A percentile compares a stretch with the other conserved stretches of the same genome.
Conservation (phyloP, 352 stramenopile genomes). For the Phytophthora boehmeriae region DNA sequence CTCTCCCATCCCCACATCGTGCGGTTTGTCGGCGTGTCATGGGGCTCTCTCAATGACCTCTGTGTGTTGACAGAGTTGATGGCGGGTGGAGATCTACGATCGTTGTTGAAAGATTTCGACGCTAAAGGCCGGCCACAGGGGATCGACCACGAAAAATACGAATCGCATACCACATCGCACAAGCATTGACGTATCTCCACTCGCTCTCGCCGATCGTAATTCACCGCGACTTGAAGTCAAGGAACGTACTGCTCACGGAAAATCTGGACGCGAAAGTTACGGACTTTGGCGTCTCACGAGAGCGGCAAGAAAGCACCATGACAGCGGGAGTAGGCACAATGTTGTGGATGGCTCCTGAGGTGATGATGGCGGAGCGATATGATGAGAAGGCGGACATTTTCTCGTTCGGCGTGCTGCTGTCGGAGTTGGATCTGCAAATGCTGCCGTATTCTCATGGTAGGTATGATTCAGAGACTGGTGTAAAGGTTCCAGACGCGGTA, state of each 20-base stretch:
- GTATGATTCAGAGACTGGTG: slow-evolving; percentile 6
- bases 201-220: background rate
- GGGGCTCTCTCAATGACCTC: slow-evolving; percentile 34
- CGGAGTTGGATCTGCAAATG: slow-evolving; percentile 20
- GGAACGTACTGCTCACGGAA: slow-evolving; percentile 36
- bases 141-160: slow-evolving; percentile 26
- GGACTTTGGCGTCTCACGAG: slow-evolving; percentile 54
- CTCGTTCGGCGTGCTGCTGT: slow-evolving; percentile 2
- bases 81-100: slow-evolving; percentile 38
- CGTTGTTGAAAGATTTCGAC: slow-evolving; percentile 22
- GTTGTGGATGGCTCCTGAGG: slow-evolving; percentile 27
- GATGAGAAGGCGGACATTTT: background rate
- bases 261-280: slow-evolving; percentile 44
- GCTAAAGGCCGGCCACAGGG: slow-evolving; percentile 7
- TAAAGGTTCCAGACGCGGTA: slow-evolving; percentile 20
- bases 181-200: slow-evolving; percentile 6
- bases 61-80: slow-evolving; percentile 43
- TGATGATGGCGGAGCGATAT: background rate
- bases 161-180: slow-evolving; percentile 26
- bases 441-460: slow-evolving; percentile 13
- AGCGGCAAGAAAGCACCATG: slow-evolving; percentile 12
- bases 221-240: background rate
- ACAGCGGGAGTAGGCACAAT: slow-evolving; percentile 20
- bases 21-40: slow-evolving; percentile 35
- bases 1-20: slow-evolving; percentile 34